Evolutionary conservation across 176 grass and related monocot species (phyloP), one percentile per base, ranked within the genome.

Genomic region (Saccharum officinarum): DNA sequence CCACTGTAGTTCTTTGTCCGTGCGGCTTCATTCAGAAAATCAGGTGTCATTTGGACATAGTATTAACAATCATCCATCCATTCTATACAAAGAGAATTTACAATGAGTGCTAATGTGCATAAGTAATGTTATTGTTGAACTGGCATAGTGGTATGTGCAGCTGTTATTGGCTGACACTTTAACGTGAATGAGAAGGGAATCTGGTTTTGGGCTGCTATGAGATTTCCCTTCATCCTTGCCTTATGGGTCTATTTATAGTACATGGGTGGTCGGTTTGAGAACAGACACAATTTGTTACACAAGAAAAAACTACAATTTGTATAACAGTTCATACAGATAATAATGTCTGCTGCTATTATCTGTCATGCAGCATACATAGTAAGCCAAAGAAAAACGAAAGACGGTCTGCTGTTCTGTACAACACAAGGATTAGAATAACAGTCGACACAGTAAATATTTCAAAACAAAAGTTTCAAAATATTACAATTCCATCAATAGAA

Each of bases 1-100:
- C 97, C 97, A 84, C 89, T 99, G 69, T 92, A 99, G 80, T 99
- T 99, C 84, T 99, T 99, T 23, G 97, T 96, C 17, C 93, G 65
- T 84, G 97, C 97, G 85, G 97, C 97, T 99, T 75, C 93, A 97
- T 77, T 81, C 34, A 72, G 36, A 82, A 60, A 8, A 60, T 55
- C 23, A 81, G 31, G 69, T 60, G 9, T 82, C 55, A 82, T 60
- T 81, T 59, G 9, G 30, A 89, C 28, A 14, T 52, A 28, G 45
- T 60, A 83, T 84, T 81, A 22, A 62, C 20, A 59, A 57, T 69
- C 49, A 83, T n/a, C 10, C 75, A 83, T 79, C 10, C 23, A 83
- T 68, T 68, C 26, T 33, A 40, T 60, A 80, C 28, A 62, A 49
- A 80, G 79, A 41, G 6, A 79, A 81, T 22, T 47, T 81, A 9